phyloP scores from a whole-genome alignment of 148 eudicot genomes.

The Diospyros lotus region DNA sequence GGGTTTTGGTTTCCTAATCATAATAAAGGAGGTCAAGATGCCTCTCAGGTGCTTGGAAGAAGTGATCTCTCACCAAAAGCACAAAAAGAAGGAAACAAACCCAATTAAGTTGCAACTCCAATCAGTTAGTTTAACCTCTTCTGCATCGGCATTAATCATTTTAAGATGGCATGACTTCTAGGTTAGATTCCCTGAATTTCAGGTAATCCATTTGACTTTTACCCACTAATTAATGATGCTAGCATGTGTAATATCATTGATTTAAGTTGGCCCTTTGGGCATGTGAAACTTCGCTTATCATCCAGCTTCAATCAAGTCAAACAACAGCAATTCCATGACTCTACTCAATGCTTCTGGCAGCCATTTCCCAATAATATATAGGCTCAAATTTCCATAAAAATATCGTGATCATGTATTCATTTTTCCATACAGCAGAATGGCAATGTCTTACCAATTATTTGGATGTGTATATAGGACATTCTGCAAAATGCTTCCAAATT shows the following conservation, averaged over 20 bases:
- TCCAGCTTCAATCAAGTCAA: background rate
- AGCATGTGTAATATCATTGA: background rate
- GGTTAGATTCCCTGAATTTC: background rate
- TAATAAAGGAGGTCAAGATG: no score
- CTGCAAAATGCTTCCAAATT: conserved; percentile 3
- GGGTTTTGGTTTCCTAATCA: background rate
- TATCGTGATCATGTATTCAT: background rate
- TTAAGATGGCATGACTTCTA: background rate
- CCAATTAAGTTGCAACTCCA: background rate
- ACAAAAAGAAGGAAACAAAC: no score
- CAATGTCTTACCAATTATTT: background rate
- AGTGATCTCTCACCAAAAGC: no score
- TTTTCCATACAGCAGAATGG: background rate
- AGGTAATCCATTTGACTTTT: background rate
- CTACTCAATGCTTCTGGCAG: no score
- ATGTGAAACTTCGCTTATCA: background rate
- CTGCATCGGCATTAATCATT: background rate
- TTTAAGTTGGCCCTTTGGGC: background rate
- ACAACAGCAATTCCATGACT: background rate
- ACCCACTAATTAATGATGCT: background rate
- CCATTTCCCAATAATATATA: no score
- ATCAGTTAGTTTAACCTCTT: background rate
- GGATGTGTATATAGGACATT: background rate
- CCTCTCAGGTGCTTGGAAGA: no score
- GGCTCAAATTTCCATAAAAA: no score